These are phyloP conservation scores for Dendrobium nobile DNA, from an alignment of 106 monocot species.

Conservation along the genomic window DNA sequence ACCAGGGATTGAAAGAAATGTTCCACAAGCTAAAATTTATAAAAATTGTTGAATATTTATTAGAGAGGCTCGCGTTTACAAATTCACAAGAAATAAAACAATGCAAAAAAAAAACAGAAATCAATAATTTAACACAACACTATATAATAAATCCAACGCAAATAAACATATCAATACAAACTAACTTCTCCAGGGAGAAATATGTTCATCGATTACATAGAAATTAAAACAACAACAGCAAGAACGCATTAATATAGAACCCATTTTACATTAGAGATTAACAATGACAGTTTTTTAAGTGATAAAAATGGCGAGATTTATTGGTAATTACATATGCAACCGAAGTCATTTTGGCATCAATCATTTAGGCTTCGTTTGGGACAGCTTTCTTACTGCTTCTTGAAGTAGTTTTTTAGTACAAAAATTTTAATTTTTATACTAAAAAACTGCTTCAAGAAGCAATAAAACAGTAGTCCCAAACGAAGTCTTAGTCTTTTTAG, in stretches of 20 bases:
- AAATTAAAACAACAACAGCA: neutral
- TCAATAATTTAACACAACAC: neutral
- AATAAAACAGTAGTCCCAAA: too few relatives aligned
- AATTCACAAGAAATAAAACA: neutral
- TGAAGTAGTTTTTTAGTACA: too few relatives aligned
- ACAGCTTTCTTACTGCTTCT: too few relatives aligned
- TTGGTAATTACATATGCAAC: neutral
- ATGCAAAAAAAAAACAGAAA: neutral
- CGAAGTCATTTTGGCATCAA: neutral
- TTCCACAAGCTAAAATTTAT: conserved; percentile 62
- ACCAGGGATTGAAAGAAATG: conserved; percentile 97
- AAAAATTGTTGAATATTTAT: conserved; percentile 5
- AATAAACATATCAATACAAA: neutral
- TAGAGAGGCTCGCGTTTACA: neutral
- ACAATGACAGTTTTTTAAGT: neutral
- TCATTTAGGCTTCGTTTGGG: neutral
- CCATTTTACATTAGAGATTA: neutral
- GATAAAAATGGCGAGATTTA: neutral
- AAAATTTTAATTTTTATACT: too few relatives aligned
- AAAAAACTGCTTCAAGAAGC: too few relatives aligned
- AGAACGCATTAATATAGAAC: neutral
- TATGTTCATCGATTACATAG: neutral
- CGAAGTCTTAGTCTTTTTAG: neutral
- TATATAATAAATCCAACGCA: neutral
- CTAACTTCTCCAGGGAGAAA: neutral